Percentiles rank a stretch among this genome's conserved stretches.
These are phyloP conservation scores for Rozella allomycis DNA, from an alignment of 371 early-diverging fungal genomes.

Conservation along the genomic window DNA sequence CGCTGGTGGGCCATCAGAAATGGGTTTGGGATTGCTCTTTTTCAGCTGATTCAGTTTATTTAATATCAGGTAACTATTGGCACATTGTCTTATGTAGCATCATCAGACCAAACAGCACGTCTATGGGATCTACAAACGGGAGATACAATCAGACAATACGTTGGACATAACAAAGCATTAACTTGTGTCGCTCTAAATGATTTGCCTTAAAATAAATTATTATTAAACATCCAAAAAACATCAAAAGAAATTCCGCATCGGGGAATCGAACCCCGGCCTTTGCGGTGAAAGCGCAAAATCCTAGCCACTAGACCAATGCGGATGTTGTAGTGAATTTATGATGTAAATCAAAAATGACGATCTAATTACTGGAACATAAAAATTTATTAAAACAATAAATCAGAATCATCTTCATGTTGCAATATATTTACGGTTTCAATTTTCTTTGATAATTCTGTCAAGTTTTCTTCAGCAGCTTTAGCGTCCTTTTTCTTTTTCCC, in stretches of 20 bases:
- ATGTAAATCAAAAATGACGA: no score
- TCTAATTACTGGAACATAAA: no score
- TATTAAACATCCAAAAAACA: no score
- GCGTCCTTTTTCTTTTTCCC: constrained; percentile 80
- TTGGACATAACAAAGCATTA: constrained; percentile 72
- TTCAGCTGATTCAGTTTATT: constrained; percentile 71
- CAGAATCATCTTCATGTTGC: neutral
- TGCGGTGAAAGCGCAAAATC: no score
- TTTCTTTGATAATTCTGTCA: no score
- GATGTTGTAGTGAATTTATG: no score
- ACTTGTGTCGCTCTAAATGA: constrained; percentile 80
- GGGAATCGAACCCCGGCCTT: no score
- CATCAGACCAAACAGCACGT: constrained; percentile 65
- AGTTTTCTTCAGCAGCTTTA: constrained; percentile 38
- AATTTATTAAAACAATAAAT: constrained; percentile 1
- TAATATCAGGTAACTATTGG: constrained; percentile 43
- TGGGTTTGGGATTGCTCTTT: constrained; percentile 92
- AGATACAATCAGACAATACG: constrained; percentile 68
- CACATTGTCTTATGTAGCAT: constrained; percentile 20
- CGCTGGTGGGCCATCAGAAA: constrained; percentile 54
- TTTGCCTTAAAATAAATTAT: no score
- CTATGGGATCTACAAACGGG: constrained; percentile 63
- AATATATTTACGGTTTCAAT: neutral
- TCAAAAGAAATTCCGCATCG: no score
- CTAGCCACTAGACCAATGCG: no score